These are phyloP conservation scores for Colletotrichum theobromicola DNA, from an alignment of 2,329 filamentous ascomycete species.

Conservation along the genomic window DNA sequence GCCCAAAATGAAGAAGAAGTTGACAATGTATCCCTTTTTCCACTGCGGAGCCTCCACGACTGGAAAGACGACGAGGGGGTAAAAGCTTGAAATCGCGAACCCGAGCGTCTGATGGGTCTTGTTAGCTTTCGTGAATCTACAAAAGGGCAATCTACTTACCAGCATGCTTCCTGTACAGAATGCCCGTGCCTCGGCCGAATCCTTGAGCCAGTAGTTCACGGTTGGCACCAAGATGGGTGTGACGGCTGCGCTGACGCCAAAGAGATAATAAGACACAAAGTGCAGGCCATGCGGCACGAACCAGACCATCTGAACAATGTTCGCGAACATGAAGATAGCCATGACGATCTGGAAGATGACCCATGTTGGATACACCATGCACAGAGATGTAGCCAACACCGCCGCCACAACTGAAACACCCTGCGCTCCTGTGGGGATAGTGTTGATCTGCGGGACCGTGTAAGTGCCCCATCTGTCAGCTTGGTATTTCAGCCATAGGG, in stretches of 20 bases:
- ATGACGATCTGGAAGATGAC: conserved; percentile 29
- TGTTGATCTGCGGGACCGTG: conserved; percentile 25
- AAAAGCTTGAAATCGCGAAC: conserved; percentile 24
- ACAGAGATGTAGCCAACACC: conserved; percentile 31
- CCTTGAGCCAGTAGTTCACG: conserved; percentile 28
- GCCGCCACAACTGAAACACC: conserved; percentile 30
- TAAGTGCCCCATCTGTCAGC: conserved; percentile 22
- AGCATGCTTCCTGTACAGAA: conserved; percentile 27
- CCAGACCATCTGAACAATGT: conserved; percentile 25
- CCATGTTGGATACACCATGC: conserved; percentile 38
- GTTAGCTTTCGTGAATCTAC: neutral
- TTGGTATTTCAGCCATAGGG: conserved; percentile 24
- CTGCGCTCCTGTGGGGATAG: conserved; percentile 27
- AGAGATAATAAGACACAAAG: conserved; percentile 25
- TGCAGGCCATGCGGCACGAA: conserved; percentile 23
- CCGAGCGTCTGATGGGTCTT: conserved; percentile 17
- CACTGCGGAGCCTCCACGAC: conserved; percentile 25
- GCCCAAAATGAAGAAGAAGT: conserved; percentile 22
- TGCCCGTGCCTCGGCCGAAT: conserved; percentile 26
- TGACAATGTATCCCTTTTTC: conserved; percentile 28
- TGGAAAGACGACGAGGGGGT: conserved; percentile 24
- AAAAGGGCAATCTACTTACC: neutral
- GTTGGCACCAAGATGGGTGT: conserved; percentile 28
- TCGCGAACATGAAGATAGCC: conserved; percentile 22
- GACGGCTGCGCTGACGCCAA: conserved; percentile 27